These are phyloP conservation scores for Dissophora globulifera DNA, from an alignment of 192 early-diverging fungal genomes.

Conservation along the genomic window DNA sequence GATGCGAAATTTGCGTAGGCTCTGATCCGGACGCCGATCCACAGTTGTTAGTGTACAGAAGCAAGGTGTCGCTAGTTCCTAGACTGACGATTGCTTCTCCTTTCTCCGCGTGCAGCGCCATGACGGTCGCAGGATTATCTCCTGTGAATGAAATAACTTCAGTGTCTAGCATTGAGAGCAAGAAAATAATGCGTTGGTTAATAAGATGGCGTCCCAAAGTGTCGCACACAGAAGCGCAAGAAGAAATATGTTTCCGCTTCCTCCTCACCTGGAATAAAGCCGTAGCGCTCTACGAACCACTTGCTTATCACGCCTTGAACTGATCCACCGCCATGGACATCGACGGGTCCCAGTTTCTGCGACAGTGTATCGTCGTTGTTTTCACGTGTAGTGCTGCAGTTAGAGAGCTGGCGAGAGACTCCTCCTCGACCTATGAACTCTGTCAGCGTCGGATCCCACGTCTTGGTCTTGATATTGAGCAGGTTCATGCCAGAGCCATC, in stretches of 20 bases:
- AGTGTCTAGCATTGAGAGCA: slow-evolving; percentile 50
- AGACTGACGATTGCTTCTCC: slow-evolving; percentile 77
- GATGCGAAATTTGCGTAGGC: too few species aligned
- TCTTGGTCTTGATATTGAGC: slow-evolving; percentile 67
- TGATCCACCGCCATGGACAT: slow-evolving; percentile 51
- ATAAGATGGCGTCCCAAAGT: not conserved
- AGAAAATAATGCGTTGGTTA: not conserved
- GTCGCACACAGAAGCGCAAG: not conserved
- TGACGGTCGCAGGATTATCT: slow-evolving; percentile 81
- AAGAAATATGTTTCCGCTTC: not conserved
- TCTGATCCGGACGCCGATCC: too few species aligned
- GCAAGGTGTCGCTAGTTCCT: slow-evolving; percentile 84
- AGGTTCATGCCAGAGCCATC: slow-evolving; percentile 89
- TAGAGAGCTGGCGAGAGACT: not conserved
- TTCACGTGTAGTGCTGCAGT: not conserved
- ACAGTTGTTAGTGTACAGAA: slow-evolving; percentile 61
- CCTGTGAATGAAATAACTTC: slow-evolving; percentile 76
- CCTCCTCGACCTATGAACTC: slow-evolving; percentile 52
- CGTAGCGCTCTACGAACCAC: slow-evolving; percentile 76
- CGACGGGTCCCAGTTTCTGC: slow-evolving; percentile 58
- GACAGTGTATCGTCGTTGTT: slow-evolving; percentile 16
- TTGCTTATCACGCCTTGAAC: slow-evolving; percentile 60
- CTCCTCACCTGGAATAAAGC: slow-evolving; percentile 64
- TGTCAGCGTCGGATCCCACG: slow-evolving; percentile 65
- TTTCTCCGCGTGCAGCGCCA: slow-evolving; percentile 61